Evolutionary conservation across 2,329 filamentous ascomycete species (phyloP), one percentile per base, ranked within the genome.

Genomic region (Remersonia thermophila): DNA sequence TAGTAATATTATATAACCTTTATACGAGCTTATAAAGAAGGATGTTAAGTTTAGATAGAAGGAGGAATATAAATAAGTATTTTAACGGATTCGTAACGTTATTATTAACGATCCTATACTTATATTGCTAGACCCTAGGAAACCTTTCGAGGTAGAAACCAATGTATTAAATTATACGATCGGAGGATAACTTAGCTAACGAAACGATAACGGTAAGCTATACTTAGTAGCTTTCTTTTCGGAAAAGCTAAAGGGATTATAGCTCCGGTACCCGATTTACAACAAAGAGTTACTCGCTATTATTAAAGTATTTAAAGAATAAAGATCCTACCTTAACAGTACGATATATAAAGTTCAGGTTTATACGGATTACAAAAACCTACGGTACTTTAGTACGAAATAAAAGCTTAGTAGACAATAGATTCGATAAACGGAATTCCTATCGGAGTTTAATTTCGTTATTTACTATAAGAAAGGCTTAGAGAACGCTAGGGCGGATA

Each of bases 251-350:
- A 10, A 16, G 0, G 27, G 30, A 33, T 27, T 33, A 23, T 36
- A 49, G 29, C 29, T 48, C 4, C 56, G 55, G 29, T 55, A 48
- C 35, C 35, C 42, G 5, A 56, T 55, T 27, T 34, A 52, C 30
- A 35, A 51, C 8, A 46, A 52, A 27, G 44, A 54, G 42, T 39
- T 54, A 32, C 47, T 49, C 27, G 39, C 28, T 26, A 44, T 45
- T 30, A 50, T 38, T 28, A 44, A 36, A 40, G 50, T 18, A 1
- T 50, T 56, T 35, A 47, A 48, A 38, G 35, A 50, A 40, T 55
- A 42, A 42, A 39, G 43, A 38, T 40, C 12, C 4, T 37, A 34
- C 9, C 33, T 39, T 7, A 40, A 20, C 8, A 10, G 35, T 5
- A 41, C 27, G 0, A 32, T 20, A 3, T 27, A 40, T n/a, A 2